phyloP scores from a whole-genome alignment of 345 rosid species.

The Reutealis trisperma region DNA sequence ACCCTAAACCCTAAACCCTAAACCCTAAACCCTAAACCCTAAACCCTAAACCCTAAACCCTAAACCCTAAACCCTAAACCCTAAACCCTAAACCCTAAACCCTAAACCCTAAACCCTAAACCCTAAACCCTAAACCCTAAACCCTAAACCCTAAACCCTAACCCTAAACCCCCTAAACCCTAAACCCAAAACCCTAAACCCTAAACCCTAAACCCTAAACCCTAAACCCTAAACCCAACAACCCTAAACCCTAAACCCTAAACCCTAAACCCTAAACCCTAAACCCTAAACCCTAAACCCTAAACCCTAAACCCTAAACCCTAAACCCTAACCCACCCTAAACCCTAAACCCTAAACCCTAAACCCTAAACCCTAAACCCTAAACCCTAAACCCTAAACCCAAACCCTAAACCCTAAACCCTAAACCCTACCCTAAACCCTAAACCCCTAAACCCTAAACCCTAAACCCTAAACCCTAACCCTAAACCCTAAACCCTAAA shows the following conservation, averaged over 20 bases:
- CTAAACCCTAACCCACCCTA: constrained; percentile 11
- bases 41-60: constrained; percentile 21
- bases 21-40: constrained; percentile 30
- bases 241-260: constrained; percentile 24
- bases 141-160: constrained; percentile 29
- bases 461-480: constrained; percentile 33
- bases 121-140: constrained; percentile 27
- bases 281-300: constrained; percentile 18
- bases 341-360: constrained; percentile 15
- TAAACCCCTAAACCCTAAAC: constrained; percentile 2
- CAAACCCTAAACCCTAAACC: constrained; percentile 29
- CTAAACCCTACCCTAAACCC: constrained; percentile 26
- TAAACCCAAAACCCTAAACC: constrained; percentile 16
- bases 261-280: constrained; percentile 23
- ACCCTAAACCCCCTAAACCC: constrained; percentile 25
- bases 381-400: constrained; percentile 31
- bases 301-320: constrained; percentile 21
- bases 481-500: constrained; percentile 27
- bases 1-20: constrained; percentile 25
- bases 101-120: constrained; percentile 20
- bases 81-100: constrained; percentile 25
- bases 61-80: constrained; percentile 24
- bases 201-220: constrained; percentile 26
- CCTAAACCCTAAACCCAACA: constrained; percentile 29
- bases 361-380: constrained; percentile 28